Evolutionary conservation across 208 protist genomes (phyloP).

Genomic region (Leptomonas pyrrhocoris): DNA sequence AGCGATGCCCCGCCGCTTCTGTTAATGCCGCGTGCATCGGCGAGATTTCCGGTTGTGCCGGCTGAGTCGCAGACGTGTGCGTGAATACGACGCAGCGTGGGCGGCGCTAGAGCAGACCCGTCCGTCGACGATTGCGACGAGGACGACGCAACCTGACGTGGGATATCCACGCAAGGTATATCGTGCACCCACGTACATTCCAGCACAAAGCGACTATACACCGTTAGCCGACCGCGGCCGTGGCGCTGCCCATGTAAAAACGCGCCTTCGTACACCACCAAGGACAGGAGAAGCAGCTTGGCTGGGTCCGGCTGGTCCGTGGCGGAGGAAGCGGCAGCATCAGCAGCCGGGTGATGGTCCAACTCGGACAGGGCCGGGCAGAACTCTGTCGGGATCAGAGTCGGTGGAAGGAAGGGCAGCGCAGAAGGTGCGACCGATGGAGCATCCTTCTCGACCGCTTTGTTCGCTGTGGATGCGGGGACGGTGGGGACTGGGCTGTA

Average conservation of each 20-base stretch:
- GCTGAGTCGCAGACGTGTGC: constrained; percentile 13
- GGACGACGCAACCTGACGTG: not conserved
- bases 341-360: not conserved
- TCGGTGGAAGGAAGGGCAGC: constrained; percentile 23
- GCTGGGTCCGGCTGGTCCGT: not conserved
- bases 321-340: not conserved
- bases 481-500: constrained; percentile 2
- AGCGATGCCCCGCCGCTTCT: not conserved
- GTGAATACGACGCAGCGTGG: constrained; percentile 21
- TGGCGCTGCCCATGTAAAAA: constrained; percentile 48
- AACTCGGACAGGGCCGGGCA: constrained; percentile 20
- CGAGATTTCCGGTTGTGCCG: not conserved
- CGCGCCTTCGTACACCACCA: constrained; percentile 47
- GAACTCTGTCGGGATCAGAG: constrained; percentile 22
- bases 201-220: constrained; percentile 48
- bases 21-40: not conserved
- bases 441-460: too few species aligned
- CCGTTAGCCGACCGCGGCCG: constrained; percentile 54
- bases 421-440: too few species aligned
- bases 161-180: constrained; percentile 33
- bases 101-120: not conserved
- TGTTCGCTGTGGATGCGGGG: too few species aligned
- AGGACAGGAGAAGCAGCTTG: constrained; percentile 24
- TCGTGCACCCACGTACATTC: constrained; percentile 60
- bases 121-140: not conserved